Conservation (phyloP, 306 rosid species). For the Betula pendula region DNA sequence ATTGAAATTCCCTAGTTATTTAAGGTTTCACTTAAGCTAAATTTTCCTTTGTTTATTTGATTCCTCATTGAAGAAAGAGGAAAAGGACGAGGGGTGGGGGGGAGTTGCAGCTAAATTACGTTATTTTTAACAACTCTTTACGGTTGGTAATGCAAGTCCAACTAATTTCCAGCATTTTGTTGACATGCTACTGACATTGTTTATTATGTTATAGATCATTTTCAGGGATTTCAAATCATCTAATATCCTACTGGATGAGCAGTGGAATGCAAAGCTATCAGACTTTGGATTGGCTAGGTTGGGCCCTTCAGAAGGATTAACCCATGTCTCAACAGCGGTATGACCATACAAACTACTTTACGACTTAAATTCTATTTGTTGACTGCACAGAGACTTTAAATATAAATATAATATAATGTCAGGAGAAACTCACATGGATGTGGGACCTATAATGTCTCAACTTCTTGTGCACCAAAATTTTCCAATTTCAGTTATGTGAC, state of each 20-base stretch:
- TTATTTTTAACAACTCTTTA: background rate
- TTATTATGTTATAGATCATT: slow-evolving; percentile 57
- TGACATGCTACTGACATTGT: slow-evolving; percentile 27
- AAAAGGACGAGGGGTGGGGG: slow-evolving; percentile 7
- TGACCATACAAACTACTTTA: slow-evolving; percentile 30
- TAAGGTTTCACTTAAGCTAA: slow-evolving; percentile 3
- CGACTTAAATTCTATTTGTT: slow-evolving; percentile 3
- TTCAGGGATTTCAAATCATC: slow-evolving; percentile 98
- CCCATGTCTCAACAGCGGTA: slow-evolving; percentile 99
- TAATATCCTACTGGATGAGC: slow-evolving; percentile 87
- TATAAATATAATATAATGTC: slow-evolving; percentile 9
- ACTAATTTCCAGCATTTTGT: slow-evolving; percentile 22
- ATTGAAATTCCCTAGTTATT: background rate
- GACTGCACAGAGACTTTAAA: background rate
- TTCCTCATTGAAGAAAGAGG: slow-evolving; percentile 1
- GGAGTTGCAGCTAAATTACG: slow-evolving; percentile 3
- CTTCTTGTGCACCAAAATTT: background rate
- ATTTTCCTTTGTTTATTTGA: slow-evolving; percentile 14
- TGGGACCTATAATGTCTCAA: background rate
- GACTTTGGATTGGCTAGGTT: slow-evolving; percentile 96
- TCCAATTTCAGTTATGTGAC: background rate
- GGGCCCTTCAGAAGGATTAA: slow-evolving; percentile 91
- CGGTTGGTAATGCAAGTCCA: slow-evolving; percentile 3
- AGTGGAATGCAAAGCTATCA: slow-evolving; percentile 95
- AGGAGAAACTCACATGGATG: background rate